These are phyloP conservation scores for Pachyrhizus erosus DNA, from an alignment of 306 rosid genomes.

Conservation along the genomic window DNA sequence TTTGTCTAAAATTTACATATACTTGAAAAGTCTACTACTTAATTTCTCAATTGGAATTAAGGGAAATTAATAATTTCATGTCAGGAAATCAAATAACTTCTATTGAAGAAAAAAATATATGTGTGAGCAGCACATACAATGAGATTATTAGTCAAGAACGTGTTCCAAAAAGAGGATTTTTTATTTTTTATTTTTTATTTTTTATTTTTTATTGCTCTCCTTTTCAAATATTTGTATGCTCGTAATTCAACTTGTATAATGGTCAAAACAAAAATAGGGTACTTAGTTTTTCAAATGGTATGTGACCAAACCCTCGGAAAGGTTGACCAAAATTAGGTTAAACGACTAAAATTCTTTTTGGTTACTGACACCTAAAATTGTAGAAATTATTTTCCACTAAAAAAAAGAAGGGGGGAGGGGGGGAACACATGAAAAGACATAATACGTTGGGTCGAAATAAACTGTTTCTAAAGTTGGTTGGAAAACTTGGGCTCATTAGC, in stretches of 20 bases:
- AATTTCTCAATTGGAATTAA: background rate
- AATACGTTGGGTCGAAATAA: too few species aligned
- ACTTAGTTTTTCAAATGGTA: constrained; percentile 15
- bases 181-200: background rate
- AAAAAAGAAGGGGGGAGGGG: too few species aligned
- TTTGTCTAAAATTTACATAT: background rate
- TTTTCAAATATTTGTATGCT: background rate
- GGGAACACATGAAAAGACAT: too few species aligned
- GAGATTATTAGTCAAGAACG: background rate
- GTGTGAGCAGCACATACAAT: background rate
- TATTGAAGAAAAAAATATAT: background rate
- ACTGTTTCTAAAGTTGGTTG: too few species aligned
- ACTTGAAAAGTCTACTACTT: background rate
- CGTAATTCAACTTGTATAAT: background rate
- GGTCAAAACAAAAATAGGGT: background rate
- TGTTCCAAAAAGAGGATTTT: background rate
- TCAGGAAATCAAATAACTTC: background rate
- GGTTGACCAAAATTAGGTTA: constrained; percentile 15
- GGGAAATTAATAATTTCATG: background rate
- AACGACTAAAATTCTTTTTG: background rate
- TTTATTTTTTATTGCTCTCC: background rate
- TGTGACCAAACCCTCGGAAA: background rate
- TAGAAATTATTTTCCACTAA: too few species aligned
- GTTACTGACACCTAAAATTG: background rate
- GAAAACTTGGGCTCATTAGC: too few species aligned